Conservation (phyloP, 345 rosid genomes). For the Carallia brachiata region DNA sequence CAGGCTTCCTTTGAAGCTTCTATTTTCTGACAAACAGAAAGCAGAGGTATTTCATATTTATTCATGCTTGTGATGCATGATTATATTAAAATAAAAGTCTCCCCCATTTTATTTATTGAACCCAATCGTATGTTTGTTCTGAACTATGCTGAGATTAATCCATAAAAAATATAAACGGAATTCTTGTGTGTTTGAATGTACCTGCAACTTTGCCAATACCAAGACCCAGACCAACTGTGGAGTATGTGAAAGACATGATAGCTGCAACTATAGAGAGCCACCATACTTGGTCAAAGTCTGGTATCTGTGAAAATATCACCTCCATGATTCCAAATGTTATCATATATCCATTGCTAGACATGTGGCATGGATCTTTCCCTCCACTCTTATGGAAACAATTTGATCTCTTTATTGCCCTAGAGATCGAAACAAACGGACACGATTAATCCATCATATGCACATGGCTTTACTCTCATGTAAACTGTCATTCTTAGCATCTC, state of each 20-base stretch:
- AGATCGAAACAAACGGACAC: neutral
- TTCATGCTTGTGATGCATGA: neutral
- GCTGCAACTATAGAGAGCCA: constrained; percentile 88
- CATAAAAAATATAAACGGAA: too few relatives aligned
- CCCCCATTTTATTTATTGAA: too few relatives aligned
- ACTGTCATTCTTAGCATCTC: too few relatives aligned
- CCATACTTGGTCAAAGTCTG: constrained; percentile 76
- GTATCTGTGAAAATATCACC: constrained; percentile 78
- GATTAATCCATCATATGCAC: too few relatives aligned
- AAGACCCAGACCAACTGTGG: constrained; percentile 62
- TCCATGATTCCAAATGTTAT: constrained; percentile 66
- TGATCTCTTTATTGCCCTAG: constrained; percentile 78
- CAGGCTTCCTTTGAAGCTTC: constrained; percentile 50
- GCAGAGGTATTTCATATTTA: neutral
- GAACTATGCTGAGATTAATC: too few relatives aligned
- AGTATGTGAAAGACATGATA: constrained; percentile 81
- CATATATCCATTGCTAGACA: constrained; percentile 77
- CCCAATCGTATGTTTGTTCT: too few relatives aligned
- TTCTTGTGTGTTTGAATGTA: neutral
- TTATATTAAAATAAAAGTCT: too few relatives aligned
- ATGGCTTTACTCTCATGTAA: too few relatives aligned
- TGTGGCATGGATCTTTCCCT: constrained; percentile 66
- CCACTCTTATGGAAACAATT: constrained; percentile 70
- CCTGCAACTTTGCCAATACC: constrained; percentile 72
- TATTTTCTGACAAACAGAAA: constrained; percentile 30